Evolutionary conservation across 129 eudicot genomes (phyloP), one percentile per base, ranked within the genome.

Genomic region (Flaveria linearis): DNA sequence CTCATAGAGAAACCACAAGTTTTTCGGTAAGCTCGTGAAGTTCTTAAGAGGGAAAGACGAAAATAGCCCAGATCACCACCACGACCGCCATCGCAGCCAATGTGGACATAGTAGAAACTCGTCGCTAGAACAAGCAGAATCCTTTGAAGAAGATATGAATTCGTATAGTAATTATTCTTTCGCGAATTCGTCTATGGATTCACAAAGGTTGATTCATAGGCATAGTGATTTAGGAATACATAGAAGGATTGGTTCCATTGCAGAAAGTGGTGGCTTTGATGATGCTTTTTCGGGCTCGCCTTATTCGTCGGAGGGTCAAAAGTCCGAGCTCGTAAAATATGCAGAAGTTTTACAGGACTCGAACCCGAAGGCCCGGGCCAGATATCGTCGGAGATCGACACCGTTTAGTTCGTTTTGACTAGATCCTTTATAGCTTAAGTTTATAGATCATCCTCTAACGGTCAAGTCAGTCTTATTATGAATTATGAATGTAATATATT

Each of bases 281-380:
- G 50, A 60, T 63, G 72, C 64, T 53, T 41, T 52, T 25, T 43
- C 16, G 41, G 65, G 73, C 39, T 61, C 82, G 28, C 77, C 80
- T 0, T 72, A 51, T 36, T 45, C 80, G 4, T 71, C 78, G 30
- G 84, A 84, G 49, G 80, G 56, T 26, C 73, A 77, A 62, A 89
- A 81, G 30, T 65, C 80, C 11, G 88, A 92, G 50, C 61, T 92
- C 50, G 73, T 72, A 45, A 92, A 89, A 72, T 92, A 82, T 71
- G 96, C 97, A 0, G 84, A 77, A 49, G 96, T 75, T 25, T 75
- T 92, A 47, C 84, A 78, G 78, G 83, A 74, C 60, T 80, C 89
- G 6, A 76, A 71, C 6, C 72, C 56, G 7, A 64, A 72, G 69
- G 25, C 76, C 9, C 1, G 78, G n/a, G 22, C 62, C 33, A 82